phyloP scores from a whole-genome alignment of 345 rosid species.

The Eucalyptus guilfoylei region DNA sequence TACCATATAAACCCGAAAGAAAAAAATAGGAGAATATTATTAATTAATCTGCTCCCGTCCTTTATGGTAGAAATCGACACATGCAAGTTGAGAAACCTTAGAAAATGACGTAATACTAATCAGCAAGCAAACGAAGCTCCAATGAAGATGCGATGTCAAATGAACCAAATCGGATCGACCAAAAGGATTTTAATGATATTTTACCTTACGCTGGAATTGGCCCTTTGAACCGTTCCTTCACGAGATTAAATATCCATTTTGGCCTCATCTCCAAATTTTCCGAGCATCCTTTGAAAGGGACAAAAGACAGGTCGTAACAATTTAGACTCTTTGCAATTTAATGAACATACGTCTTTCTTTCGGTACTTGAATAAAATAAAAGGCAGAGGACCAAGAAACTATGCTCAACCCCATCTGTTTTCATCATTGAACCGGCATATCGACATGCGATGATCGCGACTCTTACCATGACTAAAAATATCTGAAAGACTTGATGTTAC shows the following conservation, averaged over 20 bases:
- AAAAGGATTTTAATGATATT: background rate
- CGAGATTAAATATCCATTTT: background rate
- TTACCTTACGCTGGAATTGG: background rate
- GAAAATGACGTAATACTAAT: background rate
- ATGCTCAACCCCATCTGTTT: background rate
- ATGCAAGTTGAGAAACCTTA: background rate
- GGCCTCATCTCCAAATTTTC: background rate
- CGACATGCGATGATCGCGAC: background rate
- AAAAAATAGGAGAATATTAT: background rate
- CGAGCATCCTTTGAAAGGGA: background rate
- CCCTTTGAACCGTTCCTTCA: background rate
- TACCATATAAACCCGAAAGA: background rate
- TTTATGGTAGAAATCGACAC: background rate
- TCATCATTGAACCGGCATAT: background rate
- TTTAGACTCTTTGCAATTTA: background rate
- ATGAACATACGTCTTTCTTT: background rate
- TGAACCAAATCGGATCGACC: background rate
- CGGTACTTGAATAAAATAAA: background rate
- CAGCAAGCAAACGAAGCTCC: background rate
- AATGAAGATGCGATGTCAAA: background rate
- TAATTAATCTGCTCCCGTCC: background rate
- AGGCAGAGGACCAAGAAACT: background rate
- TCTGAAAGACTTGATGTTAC: background rate
- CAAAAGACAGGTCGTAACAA: background rate
- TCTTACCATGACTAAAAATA: background rate